Base-by-base conservation (phyloP, 345 rosid species). In the Acer campestre region DNA sequence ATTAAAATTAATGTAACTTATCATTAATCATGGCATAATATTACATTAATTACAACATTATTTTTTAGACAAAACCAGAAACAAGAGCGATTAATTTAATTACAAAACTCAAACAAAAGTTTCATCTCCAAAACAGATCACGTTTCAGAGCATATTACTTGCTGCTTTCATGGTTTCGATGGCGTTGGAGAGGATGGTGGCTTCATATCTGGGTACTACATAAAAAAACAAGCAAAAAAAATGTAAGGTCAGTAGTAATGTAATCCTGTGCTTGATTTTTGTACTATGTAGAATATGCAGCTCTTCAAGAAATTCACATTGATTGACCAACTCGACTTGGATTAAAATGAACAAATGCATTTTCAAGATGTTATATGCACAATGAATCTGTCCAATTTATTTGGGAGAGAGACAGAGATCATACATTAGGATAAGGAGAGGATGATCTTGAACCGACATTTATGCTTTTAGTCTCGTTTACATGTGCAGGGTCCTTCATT, bases 171-270 rank as follows among this genome's bases (percentile, higher is more conserved):
- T 11, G 87, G 89, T 85, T 86, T 84, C 7, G 84, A 84, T 67
- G 92, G 89, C 20, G 89, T 85, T 11, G 90, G 87, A 17, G 90
- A 91, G 68, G 95, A 84, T 0, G 89, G 92, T 7, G 90, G 93
- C 80, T 82, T 88, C 87, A 87, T 23, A 80, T 88, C 90, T 1
- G 91, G 89, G 76, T 86, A 85, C 92, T 84, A 75, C 78, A 79
- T 59, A 59, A 29, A 49, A 49, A 20, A 53, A 62, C 10, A 78
- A 58, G 12, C 18, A 22, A 67, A 25, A 65, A 4, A 13, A 22
- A 63, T 16, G 0, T 10, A 0, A 65, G 49, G 35, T 66, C 0
- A 65, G 64, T 4, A 11, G 17, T 51, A 62, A 49, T 27, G 38
- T 20, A 3, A 72, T 48, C 20, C 13, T 23, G 42, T 7, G 42